A percentile compares a stretch with the other conserved stretches of the same genome.
Evolutionary conservation across 2,329 filamentous ascomycete species (phyloP).

Genomic region (Aspergillus brunneoviolaceus): DNA sequence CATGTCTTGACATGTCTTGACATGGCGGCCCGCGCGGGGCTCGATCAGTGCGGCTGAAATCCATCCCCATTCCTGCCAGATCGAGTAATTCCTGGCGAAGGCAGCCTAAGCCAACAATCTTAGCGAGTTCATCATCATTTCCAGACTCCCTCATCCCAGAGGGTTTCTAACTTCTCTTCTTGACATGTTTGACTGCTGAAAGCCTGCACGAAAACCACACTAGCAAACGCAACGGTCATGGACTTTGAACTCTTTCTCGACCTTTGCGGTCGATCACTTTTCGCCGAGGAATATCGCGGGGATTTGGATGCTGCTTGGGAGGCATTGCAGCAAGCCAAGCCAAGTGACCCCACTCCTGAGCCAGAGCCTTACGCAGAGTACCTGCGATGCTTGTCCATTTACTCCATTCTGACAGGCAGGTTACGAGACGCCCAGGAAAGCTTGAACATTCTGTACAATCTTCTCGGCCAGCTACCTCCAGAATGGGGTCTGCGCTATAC

Average conservation of each 20-base stretch:
- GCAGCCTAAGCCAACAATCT: too few species aligned
- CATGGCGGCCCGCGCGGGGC: constrained; percentile 5
- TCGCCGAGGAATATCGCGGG: constrained; percentile 23
- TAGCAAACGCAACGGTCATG: constrained; percentile 5
- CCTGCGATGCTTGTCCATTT: constrained; percentile 18
- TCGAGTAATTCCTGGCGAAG: constrained; percentile 19
- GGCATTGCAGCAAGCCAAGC: constrained; percentile 12
- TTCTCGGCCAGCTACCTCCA: constrained; percentile 16
- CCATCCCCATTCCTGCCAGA: not conserved
- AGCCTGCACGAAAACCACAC: not conserved
- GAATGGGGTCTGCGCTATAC: constrained; percentile 27
- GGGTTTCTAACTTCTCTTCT: not conserved
- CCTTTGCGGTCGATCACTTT: constrained; percentile 20
- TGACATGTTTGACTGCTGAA: not conserved
- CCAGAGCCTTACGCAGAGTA: constrained; percentile 17
- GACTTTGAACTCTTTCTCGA: constrained; percentile 16
- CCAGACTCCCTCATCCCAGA: too few species aligned
- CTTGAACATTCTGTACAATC: constrained; percentile 9
- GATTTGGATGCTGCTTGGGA: constrained; percentile 20
- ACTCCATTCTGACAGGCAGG: constrained; percentile 19
- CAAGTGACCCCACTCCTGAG: constrained; percentile 1
- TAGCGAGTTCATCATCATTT: not conserved
- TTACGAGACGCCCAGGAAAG: constrained; percentile 18
- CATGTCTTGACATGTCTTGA: not conserved
- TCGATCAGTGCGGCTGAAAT: not conserved